phyloP scores from a whole-genome alignment of 768 basidiomycete genomes.

The Paxillus involutus region DNA sequence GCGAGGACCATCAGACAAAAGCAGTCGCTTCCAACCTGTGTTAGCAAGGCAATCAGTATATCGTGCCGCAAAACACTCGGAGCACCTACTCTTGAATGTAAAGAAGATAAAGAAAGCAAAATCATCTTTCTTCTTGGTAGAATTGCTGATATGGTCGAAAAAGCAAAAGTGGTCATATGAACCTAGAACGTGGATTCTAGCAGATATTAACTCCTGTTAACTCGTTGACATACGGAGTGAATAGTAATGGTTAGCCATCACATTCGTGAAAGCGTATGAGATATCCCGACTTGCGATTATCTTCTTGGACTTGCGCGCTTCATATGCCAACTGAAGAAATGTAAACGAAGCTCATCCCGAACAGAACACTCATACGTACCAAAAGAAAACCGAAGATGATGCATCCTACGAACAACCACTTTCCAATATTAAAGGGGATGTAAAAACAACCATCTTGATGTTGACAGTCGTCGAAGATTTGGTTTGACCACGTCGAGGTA shows the following conservation, averaged over 20 bases:
- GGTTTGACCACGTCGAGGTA: conserved; percentile 85
- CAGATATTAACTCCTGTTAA: neutral
- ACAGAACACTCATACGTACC: conserved; percentile 43
- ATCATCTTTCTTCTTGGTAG: conserved; percentile 94
- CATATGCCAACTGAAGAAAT: conserved; percentile 75
- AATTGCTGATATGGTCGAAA: conserved; percentile 94
- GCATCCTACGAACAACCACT: conserved; percentile 97
- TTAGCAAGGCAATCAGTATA: neutral
- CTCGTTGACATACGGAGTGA: conserved; percentile 71
- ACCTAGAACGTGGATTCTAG: conserved; percentile 42
- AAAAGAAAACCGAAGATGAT: conserved; percentile 98
- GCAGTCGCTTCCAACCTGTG: conserved; percentile 81
- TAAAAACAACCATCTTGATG: conserved; percentile 69
- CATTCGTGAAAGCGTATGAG: conserved; percentile 96
- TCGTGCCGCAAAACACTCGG: neutral
- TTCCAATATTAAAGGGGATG: conserved; percentile 84
- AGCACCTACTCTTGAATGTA: conserved; percentile 88
- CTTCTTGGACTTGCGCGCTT: conserved; percentile 87
- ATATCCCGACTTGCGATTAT: conserved; percentile 96
- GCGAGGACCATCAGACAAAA: conserved; percentile 93
- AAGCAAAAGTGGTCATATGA: conserved; percentile 98
- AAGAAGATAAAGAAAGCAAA: conserved; percentile 99
- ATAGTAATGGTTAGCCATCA: conserved; percentile 96
- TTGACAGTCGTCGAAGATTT: conserved; percentile 80
- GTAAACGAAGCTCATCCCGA: conserved; percentile 6